Percentiles rank a stretch among this genome's conserved stretches.
Conservation (phyloP, 306 rosid species). For the Vachellia pachyceras region DNA sequence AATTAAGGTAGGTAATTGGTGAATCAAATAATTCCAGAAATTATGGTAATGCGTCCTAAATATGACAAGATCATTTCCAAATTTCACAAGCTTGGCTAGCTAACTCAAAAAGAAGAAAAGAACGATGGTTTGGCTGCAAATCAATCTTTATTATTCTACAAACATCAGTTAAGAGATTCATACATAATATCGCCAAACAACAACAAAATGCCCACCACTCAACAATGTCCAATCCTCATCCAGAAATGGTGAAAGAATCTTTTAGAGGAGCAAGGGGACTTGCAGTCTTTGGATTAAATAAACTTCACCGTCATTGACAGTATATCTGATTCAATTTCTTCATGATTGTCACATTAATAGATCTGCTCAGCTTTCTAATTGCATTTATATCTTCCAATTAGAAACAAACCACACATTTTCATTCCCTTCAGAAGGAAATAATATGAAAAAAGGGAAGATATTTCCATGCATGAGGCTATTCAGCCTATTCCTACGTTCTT, state of each 20-base stretch:
- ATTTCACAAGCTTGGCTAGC: neutral
- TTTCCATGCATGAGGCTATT: neutral
- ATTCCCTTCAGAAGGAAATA: neutral
- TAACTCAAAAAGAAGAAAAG: slow-evolving; percentile 2
- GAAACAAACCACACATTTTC: neutral
- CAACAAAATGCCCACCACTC: slow-evolving; percentile 16
- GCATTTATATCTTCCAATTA: neutral
- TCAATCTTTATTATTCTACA: neutral
- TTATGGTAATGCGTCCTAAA: neutral
- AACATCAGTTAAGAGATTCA: neutral
- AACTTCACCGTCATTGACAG: slow-evolving; percentile 21
- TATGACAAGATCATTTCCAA: neutral
- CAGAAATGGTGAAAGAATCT: neutral
- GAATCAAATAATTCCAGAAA: slow-evolving; percentile 12
- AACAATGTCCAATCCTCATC: neutral
- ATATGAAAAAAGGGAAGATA: slow-evolving; percentile 3
- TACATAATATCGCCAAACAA: slow-evolving; percentile 25
- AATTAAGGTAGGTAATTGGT: neutral
- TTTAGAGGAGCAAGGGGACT: slow-evolving; percentile 17
- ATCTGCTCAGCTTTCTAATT: slow-evolving; percentile 11
- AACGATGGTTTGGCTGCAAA: neutral
- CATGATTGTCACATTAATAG: slow-evolving; percentile 1
- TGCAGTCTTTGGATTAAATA: neutral
- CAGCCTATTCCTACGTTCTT: neutral
- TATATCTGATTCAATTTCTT: slow-evolving; percentile 11